Base-by-base conservation (phyloP, 495 filamentous ascomycete species). In the Pseudevernia furfuracea region DNA sequence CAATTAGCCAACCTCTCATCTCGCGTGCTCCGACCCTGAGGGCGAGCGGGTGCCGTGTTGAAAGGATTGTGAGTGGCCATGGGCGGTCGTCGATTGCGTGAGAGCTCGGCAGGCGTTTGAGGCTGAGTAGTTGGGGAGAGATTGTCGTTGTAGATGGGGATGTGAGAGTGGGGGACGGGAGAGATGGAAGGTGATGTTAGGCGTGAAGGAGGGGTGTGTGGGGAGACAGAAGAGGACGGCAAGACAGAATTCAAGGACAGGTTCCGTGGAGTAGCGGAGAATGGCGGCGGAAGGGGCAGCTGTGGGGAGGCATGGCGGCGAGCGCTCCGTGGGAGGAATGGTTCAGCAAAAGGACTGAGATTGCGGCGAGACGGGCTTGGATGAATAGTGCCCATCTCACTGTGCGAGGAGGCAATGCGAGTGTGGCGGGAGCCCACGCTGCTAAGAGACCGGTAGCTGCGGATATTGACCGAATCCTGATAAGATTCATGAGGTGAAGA, bases 61-160 rank as follows among this genome's bases (percentile, higher is more conserved):
- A 62, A 66, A 8, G 53, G 66, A 28, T 68, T 66, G 15, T 59
- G 56, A 23, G 25, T 52, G 4, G 43, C 61, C 56, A 56, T 57
- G 10, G 34, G n/a, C 5, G 58, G 66, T 14, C 60, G 21, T 30
- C 58, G 62, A 23, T 65, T 28, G 36, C 60, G 44, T 4, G 81
- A 79, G 15, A 86, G 71, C 59, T 82, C 76, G 39, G 74, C 74
- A 11, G 83, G 82, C 12, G 83, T 86, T 63, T 81, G 81, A 23
- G 83, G 83, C 66, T 86, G 83, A 4, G 73, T 74, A 4, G 72
- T 73, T 32, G 80, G 74, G 12, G 82, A 75, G 55, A 82, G 63
- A 41, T 67, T 68, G 65, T 86, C 83, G 66, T 83, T 75, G 68
- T 85, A 86, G 36, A 84, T 70, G 49, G 64, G 53, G 28, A 69